Percentiles rank a stretch among this genome's conserved stretches.
Conservation (phyloP, 345 rosid species). For the Salix brachista region DNA sequence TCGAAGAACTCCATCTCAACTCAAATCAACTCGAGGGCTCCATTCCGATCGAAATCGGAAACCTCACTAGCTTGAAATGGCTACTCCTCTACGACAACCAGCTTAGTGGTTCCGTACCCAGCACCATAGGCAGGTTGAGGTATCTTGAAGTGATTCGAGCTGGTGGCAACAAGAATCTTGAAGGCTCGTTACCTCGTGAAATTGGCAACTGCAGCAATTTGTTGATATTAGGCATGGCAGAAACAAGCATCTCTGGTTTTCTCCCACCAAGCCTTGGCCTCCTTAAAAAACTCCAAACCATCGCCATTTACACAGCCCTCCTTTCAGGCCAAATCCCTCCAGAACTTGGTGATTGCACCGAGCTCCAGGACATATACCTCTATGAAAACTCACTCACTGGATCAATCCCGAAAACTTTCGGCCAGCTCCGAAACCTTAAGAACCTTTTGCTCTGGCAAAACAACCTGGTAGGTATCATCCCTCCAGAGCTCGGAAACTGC, state of each 20-base stretch:
- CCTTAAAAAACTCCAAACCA: constrained; percentile 60
- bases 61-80: constrained; percentile 47
- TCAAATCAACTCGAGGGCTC: constrained; percentile 60
- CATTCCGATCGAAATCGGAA: constrained; percentile 58
- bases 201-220: constrained; percentile 69
- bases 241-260: constrained; percentile 78
- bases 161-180: constrained; percentile 84
- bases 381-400: constrained; percentile 76
- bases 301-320: constrained; percentile 68
- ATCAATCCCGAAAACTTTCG: constrained; percentile 56
- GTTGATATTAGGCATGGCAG: constrained; percentile 66
- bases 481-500: constrained; percentile 71
- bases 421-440: constrained; percentile 48
- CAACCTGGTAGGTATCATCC: constrained; percentile 61
- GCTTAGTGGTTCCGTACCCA: constrained; percentile 59
- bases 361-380: constrained; percentile 64
- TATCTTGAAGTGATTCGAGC: constrained; percentile 59
- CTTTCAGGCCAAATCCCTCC: constrained; percentile 76
- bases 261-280: constrained; percentile 68
- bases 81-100: constrained; percentile 65
- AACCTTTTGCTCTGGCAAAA: constrained; percentile 76
- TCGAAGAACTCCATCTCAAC: constrained; percentile 54
- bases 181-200: constrained; percentile 62
- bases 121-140: constrained; percentile 50
- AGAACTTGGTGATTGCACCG: constrained; percentile 70